Evolutionary conservation across 306 rosid species (phyloP), one percentile per base, ranked within the genome.

Genomic region (Arachis hypogaea): DNA sequence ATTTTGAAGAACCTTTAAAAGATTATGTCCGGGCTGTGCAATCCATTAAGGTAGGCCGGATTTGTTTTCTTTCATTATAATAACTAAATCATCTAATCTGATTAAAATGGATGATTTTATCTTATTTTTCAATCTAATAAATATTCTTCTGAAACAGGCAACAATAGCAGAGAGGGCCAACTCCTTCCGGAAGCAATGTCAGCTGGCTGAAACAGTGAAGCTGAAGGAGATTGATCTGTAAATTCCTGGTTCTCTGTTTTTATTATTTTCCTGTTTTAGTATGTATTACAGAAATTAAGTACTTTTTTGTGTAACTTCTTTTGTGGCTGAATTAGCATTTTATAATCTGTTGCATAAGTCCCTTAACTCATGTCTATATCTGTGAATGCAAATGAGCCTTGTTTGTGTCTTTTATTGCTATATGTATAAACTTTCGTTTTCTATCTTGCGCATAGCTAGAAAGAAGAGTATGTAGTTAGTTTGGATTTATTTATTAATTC

Each of bases 151-250:
- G 79, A 82, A 80, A 75, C 89, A 95, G 99, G 99, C 98, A 57
- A 95, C 99, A 7, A 87, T 92, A 68, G 93, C 93, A 72, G 99
- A 92, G 92, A 90, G 99, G 81, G 98, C 89, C 72, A 90, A 86
- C 78, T 92, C 97, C 72, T 95, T 95, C 87, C 85, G 91, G 84
- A 90, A 90, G 79, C 99, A 95, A 68, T 95, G 99, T 82, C 96
- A 95, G 85, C 85, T 95, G 73, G 86, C 96, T 56, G 99, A 95
- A 84, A 95, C 98, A 68, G 75, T 85, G 72, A 95, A 90, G 90
- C 83, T 95, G 87, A 95, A 92, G 88, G 98, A 95, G 92, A 90
- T 95, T 82, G 89, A 92, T 75, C 87, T 95, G 99, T 95, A 95
- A 60, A 28, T 77, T 66, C 80, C 60, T 72, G 54, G 22, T 29